Evolutionary conservation across 1,284 basidiomycete genomes (phyloP).

Genomic region (Phellopilus nigrolimitatus): DNA sequence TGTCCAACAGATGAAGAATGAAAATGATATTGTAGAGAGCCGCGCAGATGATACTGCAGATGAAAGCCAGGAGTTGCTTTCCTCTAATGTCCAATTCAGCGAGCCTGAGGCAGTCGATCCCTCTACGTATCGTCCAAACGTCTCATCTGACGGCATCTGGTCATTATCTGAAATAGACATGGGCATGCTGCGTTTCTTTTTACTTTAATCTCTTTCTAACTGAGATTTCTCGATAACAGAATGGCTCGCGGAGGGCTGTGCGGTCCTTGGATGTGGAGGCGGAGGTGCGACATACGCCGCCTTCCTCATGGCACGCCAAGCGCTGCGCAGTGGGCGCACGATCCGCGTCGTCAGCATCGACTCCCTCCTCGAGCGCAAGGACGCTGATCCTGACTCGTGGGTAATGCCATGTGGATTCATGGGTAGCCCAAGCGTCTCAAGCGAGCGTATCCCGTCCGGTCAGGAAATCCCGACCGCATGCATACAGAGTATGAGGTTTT

Average conservation of each 20-base stretch:
- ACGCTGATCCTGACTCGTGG: conserved; percentile 27
- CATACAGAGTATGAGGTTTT: conserved; percentile 31
- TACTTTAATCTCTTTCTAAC: background rate
- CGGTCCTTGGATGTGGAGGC: conserved; percentile 49
- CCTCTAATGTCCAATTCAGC: conserved; percentile 5
- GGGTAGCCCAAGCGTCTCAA: conserved; percentile 46
- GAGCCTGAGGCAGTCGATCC: conserved; percentile 25
- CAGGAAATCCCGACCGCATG: conserved; percentile 34
- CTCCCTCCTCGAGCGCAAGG: conserved; percentile 31
- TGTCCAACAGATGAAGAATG: conserved; percentile 5
- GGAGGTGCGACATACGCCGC: conserved; percentile 48
- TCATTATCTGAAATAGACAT: conserved; percentile 35
- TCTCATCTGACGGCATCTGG: conserved; percentile 33
- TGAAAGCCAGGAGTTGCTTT: background rate
- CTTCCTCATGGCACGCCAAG: conserved; percentile 43
- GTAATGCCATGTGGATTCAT: conserved; percentile 40
- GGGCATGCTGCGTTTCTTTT: background rate
- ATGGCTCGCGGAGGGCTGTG: conserved; percentile 52
- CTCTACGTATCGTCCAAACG: conserved; percentile 31
- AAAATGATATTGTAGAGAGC: conserved; percentile 6
- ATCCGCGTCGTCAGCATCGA: conserved; percentile 38
- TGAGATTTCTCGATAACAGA: conserved; percentile 29
- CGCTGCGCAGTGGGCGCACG: conserved; percentile 40
- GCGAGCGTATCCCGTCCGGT: conserved; percentile 23
- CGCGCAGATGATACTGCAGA: conserved; percentile 9